Evolutionary conservation across 208 protist genomes (phyloP), one percentile per base, ranked within the genome.

Genomic region (Trypanosomatidae sp.): DNA sequence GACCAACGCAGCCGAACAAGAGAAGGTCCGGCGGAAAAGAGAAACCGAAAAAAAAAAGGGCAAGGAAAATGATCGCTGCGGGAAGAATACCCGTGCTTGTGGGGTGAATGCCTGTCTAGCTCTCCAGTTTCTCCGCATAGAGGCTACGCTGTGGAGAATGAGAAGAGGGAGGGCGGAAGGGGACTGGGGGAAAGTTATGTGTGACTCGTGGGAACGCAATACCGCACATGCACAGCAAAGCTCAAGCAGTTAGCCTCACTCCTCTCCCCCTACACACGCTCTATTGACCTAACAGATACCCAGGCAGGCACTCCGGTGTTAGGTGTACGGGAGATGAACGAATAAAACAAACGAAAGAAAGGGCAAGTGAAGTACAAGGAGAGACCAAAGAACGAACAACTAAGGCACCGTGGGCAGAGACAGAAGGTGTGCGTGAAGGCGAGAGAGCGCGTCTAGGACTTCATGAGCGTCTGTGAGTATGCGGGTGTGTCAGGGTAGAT

Each of bases 311-410:
- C 36, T 39, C 36, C 36, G 36, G 36, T 39, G 36, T 39, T 39
- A 39, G 36, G 36, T 39, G 36, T 39, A 39, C 36, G 3, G 36
- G 36, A 39, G 36, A 39, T 39, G 22, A 55, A 55, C 7, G 33
- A 41, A 62, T 41, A 62, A 59, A 69, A 15, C 41, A 30, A 58
- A 25, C n/a, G 46, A 65, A 66, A 64, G 50, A 50, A 50, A 25
- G 33, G 12, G 1, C 22, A 49, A 62, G 12, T 12, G 25, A 41
- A 64, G 44, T 44, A 66, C 7, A 22, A 46, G 19, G 50, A 6
- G 22, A 6, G 36, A 39, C 36, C 36, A 39, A 39, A 39, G 50
- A 12, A 17, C 22, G 50, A n/a, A 9, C 50, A 55, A n/a, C 50
- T n/a, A 22, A 6, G 50, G 25, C 50, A 25, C 22, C 22, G 50